phyloP scores from a whole-genome alignment of 495 filamentous ascomycete genomes.

The Penicillium samsonianum region DNA sequence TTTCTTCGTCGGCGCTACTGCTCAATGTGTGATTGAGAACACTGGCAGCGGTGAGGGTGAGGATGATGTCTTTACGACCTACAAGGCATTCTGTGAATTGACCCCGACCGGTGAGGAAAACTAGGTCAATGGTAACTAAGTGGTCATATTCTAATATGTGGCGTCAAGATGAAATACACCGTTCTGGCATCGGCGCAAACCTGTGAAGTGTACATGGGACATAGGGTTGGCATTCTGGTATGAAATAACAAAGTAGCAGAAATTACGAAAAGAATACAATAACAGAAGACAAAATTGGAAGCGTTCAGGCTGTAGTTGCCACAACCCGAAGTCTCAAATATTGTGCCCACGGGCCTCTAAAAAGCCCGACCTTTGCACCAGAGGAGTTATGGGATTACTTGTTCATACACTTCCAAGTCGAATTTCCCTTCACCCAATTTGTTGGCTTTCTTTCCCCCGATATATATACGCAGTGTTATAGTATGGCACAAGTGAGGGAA shows the following conservation, averaged over 20 bases:
- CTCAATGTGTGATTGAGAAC: slow-evolving; percentile 77
- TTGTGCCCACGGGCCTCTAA: neutral
- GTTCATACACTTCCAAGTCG: neutral
- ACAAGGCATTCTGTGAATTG: slow-evolving; percentile 94
- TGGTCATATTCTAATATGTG: slow-evolving; percentile 25
- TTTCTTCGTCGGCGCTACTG: slow-evolving; percentile 90
- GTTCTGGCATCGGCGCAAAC: slow-evolving; percentile 22
- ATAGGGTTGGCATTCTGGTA: neutral
- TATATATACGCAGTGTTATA: neutral
- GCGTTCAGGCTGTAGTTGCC: neutral
- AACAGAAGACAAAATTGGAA: neutral
- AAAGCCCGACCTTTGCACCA: neutral
- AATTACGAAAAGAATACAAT: neutral
- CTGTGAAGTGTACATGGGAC: slow-evolving; percentile 18
- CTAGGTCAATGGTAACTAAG: slow-evolving; percentile 41
- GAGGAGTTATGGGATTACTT: neutral
- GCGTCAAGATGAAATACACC: slow-evolving; percentile 18
- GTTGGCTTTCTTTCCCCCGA: neutral
- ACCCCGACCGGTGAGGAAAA: slow-evolving; percentile 51
- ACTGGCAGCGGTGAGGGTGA: slow-evolving; percentile 44
- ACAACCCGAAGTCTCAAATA: neutral
- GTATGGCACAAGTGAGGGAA: neutral
- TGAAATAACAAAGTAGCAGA: neutral
- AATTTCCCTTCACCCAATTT: neutral
- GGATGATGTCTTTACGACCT: slow-evolving; percentile 75